Evolutionary conservation across 306 rosid genomes (phyloP).

Genomic region (Corylus heterophylla): DNA sequence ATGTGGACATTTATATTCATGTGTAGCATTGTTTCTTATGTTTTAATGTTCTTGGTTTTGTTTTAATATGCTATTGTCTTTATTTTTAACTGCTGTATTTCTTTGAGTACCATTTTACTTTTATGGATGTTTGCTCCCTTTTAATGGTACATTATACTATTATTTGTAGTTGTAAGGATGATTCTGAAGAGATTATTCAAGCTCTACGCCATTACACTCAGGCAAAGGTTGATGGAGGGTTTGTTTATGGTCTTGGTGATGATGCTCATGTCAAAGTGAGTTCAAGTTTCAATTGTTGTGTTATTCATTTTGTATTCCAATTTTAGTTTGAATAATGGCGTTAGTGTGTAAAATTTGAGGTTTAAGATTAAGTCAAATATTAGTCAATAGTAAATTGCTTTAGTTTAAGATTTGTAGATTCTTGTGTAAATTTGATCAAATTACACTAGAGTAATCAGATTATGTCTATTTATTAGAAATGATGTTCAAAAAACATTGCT

Average conservation of each 20-base stretch:
- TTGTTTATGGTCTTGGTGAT: constrained; percentile 47
- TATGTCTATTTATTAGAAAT: neutral
- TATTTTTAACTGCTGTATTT: neutral
- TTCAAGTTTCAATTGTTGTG: neutral
- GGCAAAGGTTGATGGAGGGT: constrained; percentile 54
- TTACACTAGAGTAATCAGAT: neutral
- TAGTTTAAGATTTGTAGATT: neutral
- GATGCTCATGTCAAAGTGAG: constrained; percentile 76
- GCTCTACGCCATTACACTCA: constrained; percentile 48
- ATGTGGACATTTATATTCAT: neutral
- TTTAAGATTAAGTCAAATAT: too few relatives aligned
- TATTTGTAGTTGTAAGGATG: constrained; percentile 20
- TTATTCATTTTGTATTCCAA: neutral
- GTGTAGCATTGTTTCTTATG: neutral
- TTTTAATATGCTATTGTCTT: neutral
- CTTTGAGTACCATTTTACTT: neutral
- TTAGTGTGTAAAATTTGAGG: neutral
- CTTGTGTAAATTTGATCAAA: neutral
- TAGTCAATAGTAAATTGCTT: too few relatives aligned
- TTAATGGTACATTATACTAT: neutral
- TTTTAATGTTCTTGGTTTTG: neutral
- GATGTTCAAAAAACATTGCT: too few relatives aligned
- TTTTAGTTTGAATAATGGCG: neutral
- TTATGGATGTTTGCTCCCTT: neutral
- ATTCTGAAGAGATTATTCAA: constrained; percentile 35